Evolutionary conservation across 202 grass and related monocot species (phyloP), one percentile per base, ranked within the genome.

Genomic region (Elaeis oleifera): DNA sequence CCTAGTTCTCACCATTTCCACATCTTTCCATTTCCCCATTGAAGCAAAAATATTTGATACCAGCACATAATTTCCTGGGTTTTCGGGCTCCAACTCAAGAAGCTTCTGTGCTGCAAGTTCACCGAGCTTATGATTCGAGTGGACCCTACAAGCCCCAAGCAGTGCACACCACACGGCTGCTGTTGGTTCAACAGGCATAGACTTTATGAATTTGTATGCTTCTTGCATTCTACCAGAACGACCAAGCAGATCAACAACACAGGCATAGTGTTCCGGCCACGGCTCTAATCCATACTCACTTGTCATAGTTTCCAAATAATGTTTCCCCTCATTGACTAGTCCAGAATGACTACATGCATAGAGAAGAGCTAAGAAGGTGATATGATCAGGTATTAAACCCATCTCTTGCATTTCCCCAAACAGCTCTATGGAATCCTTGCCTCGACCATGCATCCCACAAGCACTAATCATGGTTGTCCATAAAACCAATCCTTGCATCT

Each of bases 341-440:
- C 76, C 75, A 0, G 91, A 90, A 51, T 96, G 91, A 63, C 84
- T 96, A 69, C 87, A 96, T n/a, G 87, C 87, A 79, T 90, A 75
- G 5, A 91, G 54, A 28, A 90, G 73, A 60, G 76, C 81, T 24
- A 96, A 76, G 77, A 96, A 96, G 69, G 71, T 64, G 51, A 96
- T 20, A 20, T 20, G 84, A 50, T 96, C 91, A 58, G 91, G 91
- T 64, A 58, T 17, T 76, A 96, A 51, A 74, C 83, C 80, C 9
- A 63, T 72, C 58, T 79, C 61, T 19, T 80, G 16, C 87, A 96
- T 80, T 73, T 53, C 61, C 9, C 65, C 17, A 14, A 90, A 96
- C 70, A 88, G 50, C 16, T 83, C 57, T 67, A 90, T 61, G 6
- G 91, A 79, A 68, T 85, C 63, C 63, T 71, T 80, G 4, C 76